Evolutionary conservation across 208 protist genomes (phyloP), one percentile per base, ranked within the genome.

Genomic region (Wallacemonas sp.): DNA sequence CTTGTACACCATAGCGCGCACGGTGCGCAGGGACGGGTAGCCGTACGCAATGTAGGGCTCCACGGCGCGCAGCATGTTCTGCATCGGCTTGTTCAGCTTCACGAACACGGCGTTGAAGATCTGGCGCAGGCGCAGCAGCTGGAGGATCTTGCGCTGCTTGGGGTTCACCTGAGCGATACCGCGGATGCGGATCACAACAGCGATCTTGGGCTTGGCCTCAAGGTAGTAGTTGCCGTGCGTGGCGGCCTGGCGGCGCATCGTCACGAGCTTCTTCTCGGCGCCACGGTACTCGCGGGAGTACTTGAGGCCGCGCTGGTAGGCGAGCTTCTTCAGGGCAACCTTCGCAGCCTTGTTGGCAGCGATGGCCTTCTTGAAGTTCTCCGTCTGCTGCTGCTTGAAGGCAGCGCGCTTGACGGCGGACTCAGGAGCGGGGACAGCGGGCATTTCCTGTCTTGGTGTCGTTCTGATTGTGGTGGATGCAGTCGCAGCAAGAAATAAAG

Each of bases 91-190:
- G 97, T 99, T 99, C 29, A 99, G 57, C 68, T 95, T 95, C 70
- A 99, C 87, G 76, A 99, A 99, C 48, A 99, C 97, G 57, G 90
- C 99, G 87, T 99, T 99, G 96, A 99, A 93, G 91, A 99, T 99
- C 91, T 99, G 98, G 61, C 94, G 84, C 24, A 99, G 96, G 77
- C 99, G 96, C 65, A 99, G 86, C 14, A 99, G 91, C 85, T 99
- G 93, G 8, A 99, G 90, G 80, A 99, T 99, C 94, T 99, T 99
- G 61, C 93, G 83, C 76, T 93, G 87, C 85, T 99, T 99, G 70
- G 99, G 99, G 65, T 80, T 67, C 17, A 99, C 87, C 69, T 94
- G 93, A 81, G 98, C 99, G 74, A 99, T 99, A 99, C 97, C 99
- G 69, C 98, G 94, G 78, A 99, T 99, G 79, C 99, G 97, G 61